These are phyloP conservation scores for Urochloa ruziziensis DNA, from an alignment of 176 grass and related monocot genomes.

Conservation along the genomic window DNA sequence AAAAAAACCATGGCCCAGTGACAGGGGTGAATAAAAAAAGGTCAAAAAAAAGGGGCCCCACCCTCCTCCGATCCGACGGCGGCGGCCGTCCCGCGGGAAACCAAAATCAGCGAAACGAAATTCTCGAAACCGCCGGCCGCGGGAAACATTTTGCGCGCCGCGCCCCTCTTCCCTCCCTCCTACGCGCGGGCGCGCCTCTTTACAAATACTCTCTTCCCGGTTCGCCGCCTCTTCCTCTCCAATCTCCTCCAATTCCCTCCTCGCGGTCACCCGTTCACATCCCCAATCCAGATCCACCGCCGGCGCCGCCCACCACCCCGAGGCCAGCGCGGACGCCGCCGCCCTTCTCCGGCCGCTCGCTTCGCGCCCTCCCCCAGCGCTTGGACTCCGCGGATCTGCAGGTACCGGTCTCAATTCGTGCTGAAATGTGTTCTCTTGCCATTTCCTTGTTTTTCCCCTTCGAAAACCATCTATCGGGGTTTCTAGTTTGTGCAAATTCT, in stretches of 20 bases:
- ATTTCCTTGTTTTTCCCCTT: background rate
- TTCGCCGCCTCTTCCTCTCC: background rate
- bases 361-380: background rate
- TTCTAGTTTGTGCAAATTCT: background rate
- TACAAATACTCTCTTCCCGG: slow-evolving; percentile 9
- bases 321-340: background rate
- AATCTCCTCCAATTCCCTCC: background rate
- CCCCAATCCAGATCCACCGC: slow-evolving; percentile 3
- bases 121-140: slow-evolving; percentile 3
- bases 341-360: background rate
- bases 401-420: background rate
- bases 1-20: too few species aligned
- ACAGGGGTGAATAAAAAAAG: too few species aligned
- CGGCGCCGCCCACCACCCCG: background rate
- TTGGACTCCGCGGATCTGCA: background rate
- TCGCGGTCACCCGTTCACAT: background rate
- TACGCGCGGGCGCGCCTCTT: background rate
- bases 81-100: slow-evolving; percentile 12
- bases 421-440: background rate
- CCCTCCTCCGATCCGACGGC: too few species aligned
- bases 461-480: background rate
- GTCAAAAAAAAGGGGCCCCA: too few species aligned
- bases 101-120: slow-evolving; percentile 5
- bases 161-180: background rate
- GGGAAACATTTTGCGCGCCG: slow-evolving; percentile 20